A percentile compares a stretch with the other conserved stretches of the same genome.
phyloP scores from a whole-genome alignment of 1,139 yeast genomes.

The Geotrichum phurueaensis region DNA sequence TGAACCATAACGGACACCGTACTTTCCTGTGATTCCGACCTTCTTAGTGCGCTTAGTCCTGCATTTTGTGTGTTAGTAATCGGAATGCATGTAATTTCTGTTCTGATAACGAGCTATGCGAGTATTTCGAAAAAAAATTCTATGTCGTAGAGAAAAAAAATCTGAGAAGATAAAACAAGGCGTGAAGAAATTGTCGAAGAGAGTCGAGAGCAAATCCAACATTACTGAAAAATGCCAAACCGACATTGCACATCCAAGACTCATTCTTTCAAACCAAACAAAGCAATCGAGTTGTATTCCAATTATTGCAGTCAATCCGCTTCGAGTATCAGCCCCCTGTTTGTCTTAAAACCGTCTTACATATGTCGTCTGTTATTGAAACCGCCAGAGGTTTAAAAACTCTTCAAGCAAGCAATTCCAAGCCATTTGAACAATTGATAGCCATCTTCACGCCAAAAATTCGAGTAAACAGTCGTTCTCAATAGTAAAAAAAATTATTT shows the following conservation, averaged over 20 bases:
- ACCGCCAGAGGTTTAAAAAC: neutral
- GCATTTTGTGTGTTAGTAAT: neutral
- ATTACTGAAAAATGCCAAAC: neutral
- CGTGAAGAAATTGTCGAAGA: neutral
- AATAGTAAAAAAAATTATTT: too few species aligned
- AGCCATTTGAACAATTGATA: too few species aligned
- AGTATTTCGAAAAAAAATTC: neutral
- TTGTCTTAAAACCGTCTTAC: neutral
- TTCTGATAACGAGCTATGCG: neutral
- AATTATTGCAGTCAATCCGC: neutral
- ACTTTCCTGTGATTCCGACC: slow-evolving; percentile 99
- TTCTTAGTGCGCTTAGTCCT: slow-evolving; percentile 99
- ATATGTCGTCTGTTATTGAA: neutral
- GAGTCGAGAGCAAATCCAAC: neutral
- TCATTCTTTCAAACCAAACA: neutral
- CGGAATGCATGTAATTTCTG: neutral
- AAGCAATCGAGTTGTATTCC: neutral
- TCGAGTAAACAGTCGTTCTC: neutral
- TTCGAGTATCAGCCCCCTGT: neutral
- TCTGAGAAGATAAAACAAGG: neutral
- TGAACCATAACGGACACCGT: slow-evolving; percentile 99
- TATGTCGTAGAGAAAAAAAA: neutral
- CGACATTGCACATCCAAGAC: neutral
- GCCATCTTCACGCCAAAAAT: neutral
- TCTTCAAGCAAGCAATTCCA: neutral